Percentiles rank a stretch among this genome's conserved stretches.
Evolutionary conservation across 2,329 filamentous ascomycete species (phyloP).

Genomic region (Rutstroemia sp.): DNA sequence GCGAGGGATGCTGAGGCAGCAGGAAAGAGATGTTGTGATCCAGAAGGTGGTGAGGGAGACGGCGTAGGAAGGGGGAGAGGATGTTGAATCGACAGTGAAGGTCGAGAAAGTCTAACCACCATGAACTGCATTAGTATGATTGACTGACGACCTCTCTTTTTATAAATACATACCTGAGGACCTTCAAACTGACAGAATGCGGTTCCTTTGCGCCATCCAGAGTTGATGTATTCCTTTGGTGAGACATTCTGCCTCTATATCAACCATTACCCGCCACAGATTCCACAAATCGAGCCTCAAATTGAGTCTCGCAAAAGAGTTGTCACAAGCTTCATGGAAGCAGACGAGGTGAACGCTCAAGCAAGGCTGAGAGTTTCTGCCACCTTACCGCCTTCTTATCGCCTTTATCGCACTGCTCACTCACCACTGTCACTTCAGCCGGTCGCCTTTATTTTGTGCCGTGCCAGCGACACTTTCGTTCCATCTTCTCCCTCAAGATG

Average conservation of each 20-base stretch:
- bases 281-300: background rate
- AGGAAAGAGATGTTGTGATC: slow-evolving; percentile 11
- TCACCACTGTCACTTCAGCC: too few species aligned
- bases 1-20: slow-evolving; percentile 58
- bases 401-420: background rate
- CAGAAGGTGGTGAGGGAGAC: slow-evolving; percentile 32
- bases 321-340: background rate
- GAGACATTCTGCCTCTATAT: slow-evolving; percentile 23
- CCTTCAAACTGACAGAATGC: slow-evolving; percentile 72
- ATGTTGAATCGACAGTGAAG: slow-evolving; percentile 66
- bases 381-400: slow-evolving; percentile 13
- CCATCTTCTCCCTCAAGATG: too few species aligned
- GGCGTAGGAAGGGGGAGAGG: slow-evolving; percentile 42
- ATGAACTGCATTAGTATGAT: background rate
- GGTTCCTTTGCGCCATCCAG: slow-evolving; percentile 55
- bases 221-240: slow-evolving; percentile 25
- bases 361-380: background rate
- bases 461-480: too few species aligned
- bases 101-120: slow-evolving; percentile 64
- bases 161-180: slow-evolving; percentile 48
- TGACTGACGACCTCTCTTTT: background rate
- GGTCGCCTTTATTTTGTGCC: too few species aligned
- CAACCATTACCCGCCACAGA: slow-evolving; percentile 9
- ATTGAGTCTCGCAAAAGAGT: background rate
- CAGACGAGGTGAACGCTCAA: background rate